Base-by-base conservation (phyloP, 164 flowering plant genomes). In the Magnolia kwangsiensis region DNA sequence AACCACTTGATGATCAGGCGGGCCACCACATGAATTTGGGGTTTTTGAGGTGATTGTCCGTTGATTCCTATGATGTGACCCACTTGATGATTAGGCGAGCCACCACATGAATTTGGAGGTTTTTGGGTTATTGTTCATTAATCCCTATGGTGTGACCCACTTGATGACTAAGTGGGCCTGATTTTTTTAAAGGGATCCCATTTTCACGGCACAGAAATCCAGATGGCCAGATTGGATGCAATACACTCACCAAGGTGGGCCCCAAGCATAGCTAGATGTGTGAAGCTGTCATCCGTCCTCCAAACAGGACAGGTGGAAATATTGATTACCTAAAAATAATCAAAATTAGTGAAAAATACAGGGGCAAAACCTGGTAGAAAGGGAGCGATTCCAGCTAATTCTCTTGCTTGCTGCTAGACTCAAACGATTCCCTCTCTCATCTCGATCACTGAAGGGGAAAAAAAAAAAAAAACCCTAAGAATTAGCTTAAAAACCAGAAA, bases 371-470 rank as follows among this genome's bases (percentile, higher is more conserved):
- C 98, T 90, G 81, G 88, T 92, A 21, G 94, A 92, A 68, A 95
- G 96, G 1, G 98, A 88, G 50, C 98, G 93, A 55, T 89, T 92
- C 98, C 97, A 93, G 86, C 98, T 93, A 72, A 85, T 80, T 75
- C 95, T 81, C 81, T 86, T 90, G 14, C 21, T 68, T 1, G 79
- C 78, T 11, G 79, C 86, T 10, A 86, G 73, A 82, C 87, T 89
- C 80, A 74, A 50, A 50, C 92, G 85, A 78, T 75, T 85, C 68
- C 65, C 84, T 16, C 73, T 67, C 13, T 70, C 74, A 19, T 11
- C 72, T 24, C 18, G 74, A 63, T 74, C 72, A 74, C 91, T 88
- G 82, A 16, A 67, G 69, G 51, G 7, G 7, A 27, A 27, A 27
- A 27, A 27, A 27, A 24, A 24, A 63, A 72, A 51, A 16, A 50